Conservation (phyloP, 768 basidiomycete species). For the Amanita muscaria region DNA sequence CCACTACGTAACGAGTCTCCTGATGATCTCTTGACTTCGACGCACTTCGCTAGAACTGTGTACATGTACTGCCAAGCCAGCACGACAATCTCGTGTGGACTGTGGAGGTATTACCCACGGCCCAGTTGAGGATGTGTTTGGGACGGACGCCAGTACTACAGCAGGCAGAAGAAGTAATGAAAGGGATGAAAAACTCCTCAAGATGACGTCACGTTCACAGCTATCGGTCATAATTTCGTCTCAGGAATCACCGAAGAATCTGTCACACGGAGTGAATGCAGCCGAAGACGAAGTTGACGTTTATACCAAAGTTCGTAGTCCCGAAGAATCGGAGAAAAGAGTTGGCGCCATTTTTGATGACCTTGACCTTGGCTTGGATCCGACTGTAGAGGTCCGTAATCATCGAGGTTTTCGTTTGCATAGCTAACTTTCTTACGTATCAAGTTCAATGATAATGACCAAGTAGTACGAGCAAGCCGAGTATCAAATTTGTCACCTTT, state of each 20-base stretch:
- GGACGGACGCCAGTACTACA: no score
- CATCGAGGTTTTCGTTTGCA: conserved; percentile 6
- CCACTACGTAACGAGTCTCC: no score
- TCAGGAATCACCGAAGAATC: conserved; percentile 23
- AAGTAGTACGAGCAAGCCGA: no score
- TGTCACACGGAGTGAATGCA: conserved; percentile 10
- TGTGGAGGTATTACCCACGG: no score
- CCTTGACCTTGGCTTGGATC: conserved; percentile 41
- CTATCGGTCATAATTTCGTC: conserved; percentile 29
- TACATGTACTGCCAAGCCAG: no score
- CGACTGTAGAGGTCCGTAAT: conserved; percentile 33
- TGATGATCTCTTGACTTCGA: no score
- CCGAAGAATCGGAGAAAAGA: conserved; percentile 35
- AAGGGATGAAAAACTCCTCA: no score
- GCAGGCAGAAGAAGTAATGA: no score
- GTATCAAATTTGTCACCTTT: no score
- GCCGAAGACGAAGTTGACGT: conserved; percentile 29
- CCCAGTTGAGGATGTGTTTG: no score
- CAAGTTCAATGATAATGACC: conserved; percentile 63
- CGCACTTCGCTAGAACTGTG: no score
- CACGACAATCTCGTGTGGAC: conserved; percentile 21
- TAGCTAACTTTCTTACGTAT: conserved; percentile 1
- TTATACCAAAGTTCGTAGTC: conserved; percentile 23
- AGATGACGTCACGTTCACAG: no score
- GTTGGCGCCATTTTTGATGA: conserved; percentile 44